phyloP scores from a whole-genome alignment of 768 basidiomycete species.

The Xerocomus potaroensis region DNA sequence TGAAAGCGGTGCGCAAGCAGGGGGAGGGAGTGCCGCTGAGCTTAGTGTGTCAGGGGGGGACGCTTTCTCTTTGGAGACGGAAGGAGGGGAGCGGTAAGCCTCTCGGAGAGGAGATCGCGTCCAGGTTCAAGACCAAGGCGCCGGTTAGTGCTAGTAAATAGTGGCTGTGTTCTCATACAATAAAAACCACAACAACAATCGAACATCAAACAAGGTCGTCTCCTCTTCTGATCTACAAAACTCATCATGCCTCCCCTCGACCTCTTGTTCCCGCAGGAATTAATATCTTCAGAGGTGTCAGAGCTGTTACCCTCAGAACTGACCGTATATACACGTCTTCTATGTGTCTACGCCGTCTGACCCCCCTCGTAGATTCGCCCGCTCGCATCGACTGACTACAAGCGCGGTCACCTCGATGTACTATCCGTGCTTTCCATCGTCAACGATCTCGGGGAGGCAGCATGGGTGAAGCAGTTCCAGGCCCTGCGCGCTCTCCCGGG shows the following conservation, averaged over 20 bases:
- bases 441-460: conserved; percentile 58
- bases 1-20: conserved; percentile 45
- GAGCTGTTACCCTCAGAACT: conserved; percentile 52
- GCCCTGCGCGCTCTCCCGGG: conserved; percentile 47
- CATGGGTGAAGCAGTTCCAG: conserved; percentile 70
- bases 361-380: conserved; percentile 72
- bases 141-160: conserved; percentile 5
- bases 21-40: conserved; percentile 51
- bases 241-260: conserved; percentile 46
- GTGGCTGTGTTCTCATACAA: conserved; percentile 16
- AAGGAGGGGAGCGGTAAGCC: conserved; percentile 23
- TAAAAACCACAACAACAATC: background rate
- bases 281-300: conserved; percentile 65
- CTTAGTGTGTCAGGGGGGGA: conserved; percentile 44
- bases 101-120: conserved; percentile 17
- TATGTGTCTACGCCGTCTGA: background rate
- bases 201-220: background rate
- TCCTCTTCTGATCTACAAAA: conserved; percentile 1
- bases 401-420: conserved; percentile 77
- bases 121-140: conserved; percentile 14
- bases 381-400: conserved; percentile 78
- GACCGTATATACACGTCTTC: conserved; percentile 5
- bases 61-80: conserved; percentile 49
- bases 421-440: conserved; percentile 69
- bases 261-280: conserved; percentile 68